Base-by-base conservation (phyloP, 2,329 filamentous ascomycete genomes). In the Catunica adiposa region DNA sequence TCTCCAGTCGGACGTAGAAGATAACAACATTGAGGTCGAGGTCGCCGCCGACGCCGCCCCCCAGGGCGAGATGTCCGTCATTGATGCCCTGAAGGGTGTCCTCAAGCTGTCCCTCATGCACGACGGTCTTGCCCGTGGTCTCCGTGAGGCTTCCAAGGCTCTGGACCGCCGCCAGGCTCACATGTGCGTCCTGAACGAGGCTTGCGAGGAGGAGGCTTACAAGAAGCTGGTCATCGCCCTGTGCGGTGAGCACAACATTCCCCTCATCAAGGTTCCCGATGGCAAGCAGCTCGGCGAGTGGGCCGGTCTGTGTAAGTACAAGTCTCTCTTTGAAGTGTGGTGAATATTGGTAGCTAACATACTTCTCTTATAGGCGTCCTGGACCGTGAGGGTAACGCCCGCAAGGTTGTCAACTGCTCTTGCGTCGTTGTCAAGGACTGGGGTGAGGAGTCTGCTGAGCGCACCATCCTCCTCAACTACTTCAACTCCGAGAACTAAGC, bases 401-500 rank as follows among this genome's bases (percentile, higher is more conserved):
- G 92, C 76, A 98, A 98, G 85, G 90, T 98, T 66, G 92, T 98
- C 79, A 98, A 98, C 86, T 98, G 92, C 89, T 97, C 90, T 70
- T 97, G 92, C 81, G 92, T 98, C 68, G 92, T 98, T 62, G 92
- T 98, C 69, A 90, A 92, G 80, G 89, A 98, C 76, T 98, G 92
- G 92, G 92, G 92, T 82, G 92, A 97, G 83, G 92, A 98, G 80
- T 94, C 86, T 65, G 89, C 94, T 79, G 92, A 98, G 83, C 89
- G 92, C 71, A 88, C 84, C 69, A 89, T 97, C 75, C 86, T 98
- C 72, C 88, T 98, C 74, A 95, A 98, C 85, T 98, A 98, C 86
- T 97, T 98, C 89, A 86, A 95, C 80, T 95, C 89, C 72, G 79
- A 82, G 73, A 79, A 82, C 71, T 83, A 82, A 75, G 61, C 52